Evolutionary conservation across 2,329 filamentous ascomycete species (phyloP).

Genomic region (Beauveria brongniartii): DNA sequence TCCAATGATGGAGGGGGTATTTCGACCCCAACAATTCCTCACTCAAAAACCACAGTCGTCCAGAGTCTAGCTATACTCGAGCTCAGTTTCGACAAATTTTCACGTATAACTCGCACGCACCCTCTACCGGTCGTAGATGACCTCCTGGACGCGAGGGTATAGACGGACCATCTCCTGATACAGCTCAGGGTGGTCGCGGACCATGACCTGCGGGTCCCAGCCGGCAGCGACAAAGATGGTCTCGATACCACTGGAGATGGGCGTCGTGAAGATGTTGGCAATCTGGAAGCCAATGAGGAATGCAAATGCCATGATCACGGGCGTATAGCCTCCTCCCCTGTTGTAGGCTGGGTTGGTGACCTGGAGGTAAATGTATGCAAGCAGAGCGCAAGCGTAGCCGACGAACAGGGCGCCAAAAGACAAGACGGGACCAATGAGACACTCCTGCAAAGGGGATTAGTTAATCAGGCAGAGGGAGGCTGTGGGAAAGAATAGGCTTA

Average conservation of each 20-base stretch:
- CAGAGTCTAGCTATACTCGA: neutral
- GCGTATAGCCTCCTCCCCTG: conserved; percentile 55
- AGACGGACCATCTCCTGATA: conserved; percentile 71
- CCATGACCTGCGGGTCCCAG: conserved; percentile 65
- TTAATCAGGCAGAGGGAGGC: neutral
- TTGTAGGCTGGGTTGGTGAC: conserved; percentile 81
- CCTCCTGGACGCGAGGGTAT: conserved; percentile 76
- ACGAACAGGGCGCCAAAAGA: conserved; percentile 77
- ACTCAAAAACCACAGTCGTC: neutral
- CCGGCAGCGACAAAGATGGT: conserved; percentile 79
- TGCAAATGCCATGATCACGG: conserved; percentile 72
- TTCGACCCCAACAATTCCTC: neutral
- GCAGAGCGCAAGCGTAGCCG: conserved; percentile 69
- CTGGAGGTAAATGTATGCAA: conserved; percentile 79
- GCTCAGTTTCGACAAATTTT: neutral
- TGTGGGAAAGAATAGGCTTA: conserved; percentile 17
- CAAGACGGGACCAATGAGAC: conserved; percentile 65
- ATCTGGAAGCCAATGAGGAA: conserved; percentile 90
- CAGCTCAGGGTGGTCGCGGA: conserved; percentile 71
- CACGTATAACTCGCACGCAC: too few species aligned
- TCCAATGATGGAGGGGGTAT: neutral
- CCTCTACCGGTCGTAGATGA: conserved; percentile 41
- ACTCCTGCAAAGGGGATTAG: conserved; percentile 44
- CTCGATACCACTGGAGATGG: conserved; percentile 79
- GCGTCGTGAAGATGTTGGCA: conserved; percentile 81